Evolutionary conservation across 208 protist species (phyloP), one percentile per base, ranked within the genome.

Genomic region (Wallacemonas sp.): DNA sequence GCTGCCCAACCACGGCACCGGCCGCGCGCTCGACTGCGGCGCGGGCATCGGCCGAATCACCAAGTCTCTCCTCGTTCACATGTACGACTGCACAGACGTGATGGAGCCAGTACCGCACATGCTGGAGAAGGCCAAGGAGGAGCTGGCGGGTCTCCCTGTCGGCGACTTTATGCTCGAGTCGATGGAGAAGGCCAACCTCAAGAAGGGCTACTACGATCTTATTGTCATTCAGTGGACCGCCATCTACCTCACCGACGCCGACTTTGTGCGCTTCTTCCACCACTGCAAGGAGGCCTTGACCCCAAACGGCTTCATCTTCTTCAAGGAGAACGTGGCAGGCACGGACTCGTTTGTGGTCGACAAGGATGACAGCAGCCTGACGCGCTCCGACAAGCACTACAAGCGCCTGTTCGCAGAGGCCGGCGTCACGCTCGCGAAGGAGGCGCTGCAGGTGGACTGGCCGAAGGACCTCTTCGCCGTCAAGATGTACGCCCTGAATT

Each of bases 211-310:
- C 38, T 98, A 98, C 78, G 88, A 96, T 77, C 63, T 93, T 20
- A 89, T 98, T 49, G 86, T 96, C 38, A 94, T 98, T 57, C 94
- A 98, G 77, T 98, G 94, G 92, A 75, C 88, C n/a, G 86, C 85
- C 42, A 97, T 96, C 57, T 97, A 97, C 72, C 82, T 98, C 28
- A 97, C 92, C 22, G 94, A 98, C 74, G 81, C 79, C 25, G 91
- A 97, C 76, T 95, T 97, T 74, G 80, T 91, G n/a, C 74, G 69
- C 5, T 96, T 97, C 74, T 82, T 97, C 41, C 64, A 55, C 45
- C 75, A 84, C 54, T 93, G 85, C 81, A 88, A 87, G 61, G 42
- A 65, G 45, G 83, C 86, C 0, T 76, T 97, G 38, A 89, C 82
- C n/a, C 65, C 75, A 7, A 65, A 79, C n/a, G 94, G 92, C 12